phyloP scores from a whole-genome alignment of 352 stramenopile genomes.

The Pythium rishiriense region DNA sequence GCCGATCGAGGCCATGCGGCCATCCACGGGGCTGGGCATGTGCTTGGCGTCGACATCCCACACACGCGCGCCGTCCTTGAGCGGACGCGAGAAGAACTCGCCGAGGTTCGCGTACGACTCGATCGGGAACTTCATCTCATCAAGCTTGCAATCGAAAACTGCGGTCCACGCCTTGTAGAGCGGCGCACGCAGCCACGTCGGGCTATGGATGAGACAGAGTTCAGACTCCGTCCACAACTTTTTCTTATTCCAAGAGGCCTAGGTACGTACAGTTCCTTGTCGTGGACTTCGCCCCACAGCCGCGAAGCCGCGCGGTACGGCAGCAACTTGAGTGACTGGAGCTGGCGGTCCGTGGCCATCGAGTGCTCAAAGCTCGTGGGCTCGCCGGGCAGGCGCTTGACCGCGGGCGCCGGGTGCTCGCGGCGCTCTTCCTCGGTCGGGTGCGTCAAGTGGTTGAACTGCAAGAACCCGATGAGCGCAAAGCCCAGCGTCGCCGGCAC shows the following conservation, averaged over 20 bases:
- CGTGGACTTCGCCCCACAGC: conserved; percentile 74
- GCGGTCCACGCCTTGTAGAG: conserved; percentile 85
- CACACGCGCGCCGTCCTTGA: conserved; percentile 65
- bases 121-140: conserved; percentile 84
- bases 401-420: conserved; percentile 41
- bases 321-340: conserved; percentile 75
- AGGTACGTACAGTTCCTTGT: conserved; percentile 72
- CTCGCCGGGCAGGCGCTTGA: conserved; percentile 44
- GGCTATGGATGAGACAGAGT: too few relatives aligned
- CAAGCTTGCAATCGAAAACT: conserved; percentile 79
- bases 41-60: conserved; percentile 37
- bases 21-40: conserved; percentile 67
- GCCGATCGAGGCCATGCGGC: conserved; percentile 61
- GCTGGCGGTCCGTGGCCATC: conserved; percentile 69
- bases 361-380: conserved; percentile 22
- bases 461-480: conserved; percentile 65
- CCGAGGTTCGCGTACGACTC: conserved; percentile 74
- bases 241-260: not conserved
- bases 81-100: conserved; percentile 82
- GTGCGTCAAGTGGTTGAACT: conserved; percentile 61
- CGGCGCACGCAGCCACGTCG: conserved; percentile 61
- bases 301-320: conserved; percentile 77
- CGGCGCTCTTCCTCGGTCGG: conserved; percentile 27
- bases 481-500: conserved; percentile 67
- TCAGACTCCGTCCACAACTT: not conserved